phyloP scores from a whole-genome alignment of 2,329 filamentous ascomycete species.

The Claviceps lovelessii region DNA sequence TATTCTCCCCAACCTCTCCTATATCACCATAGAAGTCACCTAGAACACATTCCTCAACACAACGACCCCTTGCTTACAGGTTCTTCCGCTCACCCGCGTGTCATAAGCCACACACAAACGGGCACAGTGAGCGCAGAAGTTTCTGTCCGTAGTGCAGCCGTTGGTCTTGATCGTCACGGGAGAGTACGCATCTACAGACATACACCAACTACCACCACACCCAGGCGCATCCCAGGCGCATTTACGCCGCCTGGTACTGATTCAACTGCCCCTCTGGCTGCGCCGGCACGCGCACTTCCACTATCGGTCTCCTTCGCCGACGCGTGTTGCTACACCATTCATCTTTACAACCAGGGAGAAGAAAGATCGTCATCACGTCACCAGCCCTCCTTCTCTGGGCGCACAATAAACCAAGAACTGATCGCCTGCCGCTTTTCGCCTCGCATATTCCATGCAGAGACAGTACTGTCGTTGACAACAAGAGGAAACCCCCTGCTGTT shows the following conservation, averaged over 20 bases:
- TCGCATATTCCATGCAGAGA: not conserved
- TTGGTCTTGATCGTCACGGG: not conserved
- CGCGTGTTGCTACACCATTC: not conserved
- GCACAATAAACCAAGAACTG: not conserved
- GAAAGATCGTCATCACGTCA: not conserved
- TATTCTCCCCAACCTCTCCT: not conserved
- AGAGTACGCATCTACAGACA: not conserved
- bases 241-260: no score
- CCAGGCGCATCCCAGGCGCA: no score
- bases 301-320: not conserved
- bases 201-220: not conserved
- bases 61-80: not conserved
- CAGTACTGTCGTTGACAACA: not conserved
- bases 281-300: no score
- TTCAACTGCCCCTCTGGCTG: no score
- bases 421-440: not conserved
- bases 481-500: no score
- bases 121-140: not conserved
- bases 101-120: not conserved
- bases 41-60: not conserved
- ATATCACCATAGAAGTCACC: not conserved
- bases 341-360: not conserved
- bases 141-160: not conserved
- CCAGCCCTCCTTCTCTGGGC: not conserved
- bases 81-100: not conserved